Evolutionary conservation across 768 basidiomycete species (phyloP), one percentile per base, ranked within the genome.

Genomic region (Kwoniella dejecticola): DNA sequence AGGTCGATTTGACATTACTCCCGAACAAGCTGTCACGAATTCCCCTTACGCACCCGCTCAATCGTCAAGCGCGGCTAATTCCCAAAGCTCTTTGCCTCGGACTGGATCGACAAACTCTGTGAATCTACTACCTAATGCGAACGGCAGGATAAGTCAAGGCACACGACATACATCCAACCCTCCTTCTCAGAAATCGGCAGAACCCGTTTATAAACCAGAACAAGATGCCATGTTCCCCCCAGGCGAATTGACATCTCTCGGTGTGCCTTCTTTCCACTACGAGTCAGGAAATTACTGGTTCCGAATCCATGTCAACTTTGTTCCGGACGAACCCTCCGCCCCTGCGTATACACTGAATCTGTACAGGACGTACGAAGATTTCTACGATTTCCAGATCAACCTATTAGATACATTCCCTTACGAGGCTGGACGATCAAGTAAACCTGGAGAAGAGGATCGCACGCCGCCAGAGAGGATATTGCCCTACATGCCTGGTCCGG

Each of bases 241-340:
- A 31, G 95, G 95, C 44, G 85, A 92, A 38, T 85, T 97, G 66
- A 84, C 92, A 15, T 85, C 88, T 21, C 91, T 92, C 30, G 86
- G 87, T 63, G 91, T 98, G 57, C 89, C 92, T 54, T 94, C 93
- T n/a, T 98, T 95, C 82, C 96, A 98, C 79, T 88, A 85, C 76
- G 96, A 99, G 78, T 89, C 88, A 83, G 87, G 92, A 6, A 89
- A 94, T 71, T 99, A 92, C 80, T 97, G 94, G 92, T 99, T 98
- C 85, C 87, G 94, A 29, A 83, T 98, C 45, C 86, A 96, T 74
- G 93, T 89, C 57, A 79, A 88, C 60, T 98, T 87, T 80, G 89
- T 94, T 67, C 91, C 94, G 0, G 91, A 89, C 70, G 84, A 83
- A 62, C 82, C 82, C 8, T 45, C 70, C 2, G 68, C 73, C 12